Evolutionary conservation across 495 filamentous ascomycete species (phyloP), one percentile per base, ranked within the genome.

Genomic region (Penicillium paxilli): DNA sequence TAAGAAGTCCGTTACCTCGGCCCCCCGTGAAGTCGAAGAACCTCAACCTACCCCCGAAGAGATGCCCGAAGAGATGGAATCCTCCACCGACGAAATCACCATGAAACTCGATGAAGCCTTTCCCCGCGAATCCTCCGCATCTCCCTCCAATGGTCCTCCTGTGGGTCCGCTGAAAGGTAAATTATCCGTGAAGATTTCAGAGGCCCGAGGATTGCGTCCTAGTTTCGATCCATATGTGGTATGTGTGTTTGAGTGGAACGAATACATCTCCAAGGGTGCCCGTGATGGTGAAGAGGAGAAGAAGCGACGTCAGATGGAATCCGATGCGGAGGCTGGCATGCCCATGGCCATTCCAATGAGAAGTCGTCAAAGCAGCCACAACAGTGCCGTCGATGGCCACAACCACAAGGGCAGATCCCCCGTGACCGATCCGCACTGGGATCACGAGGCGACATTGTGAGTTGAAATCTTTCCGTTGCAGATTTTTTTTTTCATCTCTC

Each of bases 271-370:
- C 9, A 88, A 86, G 52, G 90, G 90, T 11, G 90, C 91, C 37
- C 83, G 82, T 51, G 74, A 76, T 51, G 79, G 80, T 10, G 76
- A 72, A 24, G 79, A 83, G 49, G 80, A 85, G 30, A 75, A 64
- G 71, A 81, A 63, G 57, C 56, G 54, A 21, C 62, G 56, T 23
- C 65, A 68, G 74, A 79, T 76, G 76, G 82, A 64, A 77, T 80
- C 85, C 25, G 87, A 85, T 30, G 89, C 86, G 57, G 91, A 94
- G 44, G 83, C 83, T 5, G 90, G 90, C 19, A 80, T 85, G 49
- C 83, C 91, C 21, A 96, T 96, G 85, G 89, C 94, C 16, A 98
- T 98, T 60, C 94, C 94, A 2, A 96, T 96, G 89, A 86, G 86
- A 62, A 96, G 91, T 65, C 83, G 94, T 20, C 93, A 97, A 63